Evolutionary conservation across 768 basidiomycete species (phyloP), one percentile per base, ranked within the genome.

Genomic region (Trametes punicea): DNA sequence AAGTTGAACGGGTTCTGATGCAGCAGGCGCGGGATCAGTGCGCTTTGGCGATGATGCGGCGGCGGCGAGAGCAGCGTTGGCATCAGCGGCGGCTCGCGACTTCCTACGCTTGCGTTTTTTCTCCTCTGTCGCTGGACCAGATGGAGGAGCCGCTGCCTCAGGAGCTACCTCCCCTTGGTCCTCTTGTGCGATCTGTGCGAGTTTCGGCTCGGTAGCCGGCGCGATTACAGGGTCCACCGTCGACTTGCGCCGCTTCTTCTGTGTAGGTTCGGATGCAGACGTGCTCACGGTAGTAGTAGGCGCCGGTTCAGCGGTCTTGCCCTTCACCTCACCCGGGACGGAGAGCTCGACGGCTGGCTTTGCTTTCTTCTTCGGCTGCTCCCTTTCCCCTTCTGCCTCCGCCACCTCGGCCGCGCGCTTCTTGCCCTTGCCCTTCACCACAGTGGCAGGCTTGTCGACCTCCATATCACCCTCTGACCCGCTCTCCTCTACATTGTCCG

Each of bases 341-440:
- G 46, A 46, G 9, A 42, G 34, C 47, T 16, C 62, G 31, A 56
- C 58, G 20, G 46, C 69, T n/a, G 70, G 71, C 49, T 57, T 57
- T 18, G 68, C 73, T 55, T 31, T 64, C 65, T 50, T 62, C 62
- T 56, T 52, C 44, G 48, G 48, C 56, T 62, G 56, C 48, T 56
- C 56, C 42, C 46, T 48, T 27, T 74, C 70, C 15, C 67, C 72
- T 21, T 73, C 76, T 16, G 72, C 72, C 25, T 73, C 76, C 18
- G 73, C 72, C 1, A 68, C 70, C 39, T 62, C 68, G 15, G 74
- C 70, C n/a, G 45, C 48, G 10, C 56, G 56, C 55, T 72, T 60
- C 41, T 60, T 63, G 36, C 58, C 62, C 51, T 62, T 59, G 29
- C 16, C 46, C 57, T 45, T 66, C 62, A 26, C 51, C 64, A 26